phyloP scores from a whole-genome alignment of 2,329 filamentous ascomycete genomes.

The Penicillium polonicum region DNA sequence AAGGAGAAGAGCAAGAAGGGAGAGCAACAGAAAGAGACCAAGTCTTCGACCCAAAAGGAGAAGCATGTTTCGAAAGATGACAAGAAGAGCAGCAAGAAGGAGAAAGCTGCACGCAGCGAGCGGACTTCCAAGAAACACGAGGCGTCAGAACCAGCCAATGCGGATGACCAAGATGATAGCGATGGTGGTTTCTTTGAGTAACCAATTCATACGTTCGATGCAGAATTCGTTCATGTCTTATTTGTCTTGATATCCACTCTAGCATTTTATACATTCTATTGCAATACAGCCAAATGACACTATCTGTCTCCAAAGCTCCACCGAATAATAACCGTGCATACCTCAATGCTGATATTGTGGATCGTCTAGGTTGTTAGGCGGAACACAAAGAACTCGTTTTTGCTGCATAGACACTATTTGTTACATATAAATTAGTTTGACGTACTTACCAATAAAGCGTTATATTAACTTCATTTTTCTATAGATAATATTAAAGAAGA shows the following conservation, averaged over 20 bases:
- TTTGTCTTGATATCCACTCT: conserved; percentile 13
- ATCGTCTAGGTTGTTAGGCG: background rate
- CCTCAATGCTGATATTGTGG: background rate
- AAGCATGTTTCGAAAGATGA: conserved; percentile 1
- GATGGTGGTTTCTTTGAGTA: conserved; percentile 46
- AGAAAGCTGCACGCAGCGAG: conserved; percentile 3
- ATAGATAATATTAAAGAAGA: too few relatives aligned
- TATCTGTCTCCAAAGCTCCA: background rate
- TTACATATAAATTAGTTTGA: too few relatives aligned
- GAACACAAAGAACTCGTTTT: background rate
- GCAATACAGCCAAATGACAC: background rate
- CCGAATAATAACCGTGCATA: background rate
- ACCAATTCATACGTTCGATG: background rate
- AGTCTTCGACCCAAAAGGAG: background rate
- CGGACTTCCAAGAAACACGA: conserved; percentile 3
- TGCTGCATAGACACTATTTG: background rate
- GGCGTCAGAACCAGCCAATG: conserved; percentile 10
- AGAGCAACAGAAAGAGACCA: conserved; percentile 6
- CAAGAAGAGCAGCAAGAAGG: conserved; percentile 13
- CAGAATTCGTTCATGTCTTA: conserved; percentile 3
- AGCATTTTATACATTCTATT: conserved; percentile 4
- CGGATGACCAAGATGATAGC: conserved; percentile 28
- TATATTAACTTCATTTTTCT: too few relatives aligned
- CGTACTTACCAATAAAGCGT: too few relatives aligned
- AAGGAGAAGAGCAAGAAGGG: conserved; percentile 16